A percentile compares a stretch with the other conserved stretches of the same genome.
phyloP scores from a whole-genome alignment of 129 eudicot genomes.

The Cynara cardunculus region DNA sequence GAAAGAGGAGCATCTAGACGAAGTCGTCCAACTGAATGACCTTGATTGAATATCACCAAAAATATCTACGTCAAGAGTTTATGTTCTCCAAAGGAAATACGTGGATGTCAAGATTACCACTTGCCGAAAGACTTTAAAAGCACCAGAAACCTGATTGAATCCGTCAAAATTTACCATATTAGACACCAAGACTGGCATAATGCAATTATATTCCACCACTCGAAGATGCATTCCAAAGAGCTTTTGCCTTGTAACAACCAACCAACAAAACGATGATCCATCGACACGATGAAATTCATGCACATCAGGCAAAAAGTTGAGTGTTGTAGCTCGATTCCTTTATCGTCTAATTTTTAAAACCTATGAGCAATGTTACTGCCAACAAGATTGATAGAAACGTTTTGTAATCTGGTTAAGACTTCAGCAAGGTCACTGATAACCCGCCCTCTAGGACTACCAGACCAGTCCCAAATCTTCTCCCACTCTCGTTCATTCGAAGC shows the following conservation, averaged over 20 bases:
- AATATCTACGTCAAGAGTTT: not conserved
- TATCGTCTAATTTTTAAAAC: not conserved
- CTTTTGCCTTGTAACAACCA: not conserved
- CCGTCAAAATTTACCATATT: not conserved
- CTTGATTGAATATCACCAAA: not conserved
- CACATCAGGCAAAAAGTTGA: not conserved
- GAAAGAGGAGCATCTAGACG: not conserved
- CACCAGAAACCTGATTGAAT: not conserved
- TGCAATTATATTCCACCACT: not conserved
- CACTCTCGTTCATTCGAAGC: not conserved
- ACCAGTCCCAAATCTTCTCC: not conserved
- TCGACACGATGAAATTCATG: not conserved
- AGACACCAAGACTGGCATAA: not conserved
- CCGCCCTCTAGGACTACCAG: not conserved
- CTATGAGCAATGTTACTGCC: not conserved
- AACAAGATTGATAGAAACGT: not conserved
- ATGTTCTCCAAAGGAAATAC: not conserved
- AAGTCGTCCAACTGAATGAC: not conserved
- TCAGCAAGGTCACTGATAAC: not conserved
- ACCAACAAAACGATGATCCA: not conserved
- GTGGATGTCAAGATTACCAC: not conserved
- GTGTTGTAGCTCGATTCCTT: not conserved
- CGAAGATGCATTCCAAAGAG: not conserved
- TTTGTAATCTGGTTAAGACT: too few relatives aligned
- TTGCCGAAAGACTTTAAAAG: not conserved